A percentile compares a stretch with the other conserved stretches of the same genome.
phyloP scores from a whole-genome alignment of 2,329 filamentous ascomycete genomes.

The Eutypella sp. region DNA sequence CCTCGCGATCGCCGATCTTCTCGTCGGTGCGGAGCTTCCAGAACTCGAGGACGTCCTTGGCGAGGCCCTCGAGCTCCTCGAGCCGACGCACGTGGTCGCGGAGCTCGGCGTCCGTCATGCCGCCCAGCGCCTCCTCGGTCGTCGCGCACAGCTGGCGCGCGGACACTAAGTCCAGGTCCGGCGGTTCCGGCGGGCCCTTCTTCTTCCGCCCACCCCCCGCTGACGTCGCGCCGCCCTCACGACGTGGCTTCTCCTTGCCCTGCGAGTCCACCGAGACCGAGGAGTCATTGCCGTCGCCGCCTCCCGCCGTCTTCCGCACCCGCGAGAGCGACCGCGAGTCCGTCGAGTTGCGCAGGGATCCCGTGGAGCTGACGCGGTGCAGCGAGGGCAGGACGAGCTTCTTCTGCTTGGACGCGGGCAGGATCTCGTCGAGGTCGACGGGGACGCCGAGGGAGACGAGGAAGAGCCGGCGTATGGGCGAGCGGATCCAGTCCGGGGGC shows the following conservation, averaged over 20 bases:
- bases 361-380: conserved; percentile 40
- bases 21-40: conserved; percentile 85
- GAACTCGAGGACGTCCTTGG: conserved; percentile 75
- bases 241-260: conserved; percentile 44
- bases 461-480: conserved; percentile 88
- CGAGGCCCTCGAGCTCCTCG: conserved; percentile 63
- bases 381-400: conserved; percentile 85
- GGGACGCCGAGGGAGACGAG: conserved; percentile 93
- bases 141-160: conserved; percentile 76
- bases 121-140: conserved; percentile 75
- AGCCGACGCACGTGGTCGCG: conserved; percentile 65
- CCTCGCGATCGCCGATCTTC: conserved; percentile 83
- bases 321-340: conserved; percentile 47
- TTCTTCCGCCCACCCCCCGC: conserved; percentile 33
- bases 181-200: conserved; percentile 61
- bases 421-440: conserved; percentile 93
- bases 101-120: conserved; percentile 75
- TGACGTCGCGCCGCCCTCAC: too few relatives aligned
- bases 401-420: conserved; percentile 96
- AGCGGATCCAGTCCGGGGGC: conserved; percentile 96
- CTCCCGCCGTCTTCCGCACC: conserved; percentile 39
- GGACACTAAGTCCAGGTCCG: conserved; percentile 72
- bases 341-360: conserved; percentile 50
- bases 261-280: conserved; percentile 57
- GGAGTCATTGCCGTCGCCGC: conserved; percentile 50